Base-by-base conservation (phyloP, 2,329 filamentous ascomycete species). In the Fusarium sp. region DNA sequence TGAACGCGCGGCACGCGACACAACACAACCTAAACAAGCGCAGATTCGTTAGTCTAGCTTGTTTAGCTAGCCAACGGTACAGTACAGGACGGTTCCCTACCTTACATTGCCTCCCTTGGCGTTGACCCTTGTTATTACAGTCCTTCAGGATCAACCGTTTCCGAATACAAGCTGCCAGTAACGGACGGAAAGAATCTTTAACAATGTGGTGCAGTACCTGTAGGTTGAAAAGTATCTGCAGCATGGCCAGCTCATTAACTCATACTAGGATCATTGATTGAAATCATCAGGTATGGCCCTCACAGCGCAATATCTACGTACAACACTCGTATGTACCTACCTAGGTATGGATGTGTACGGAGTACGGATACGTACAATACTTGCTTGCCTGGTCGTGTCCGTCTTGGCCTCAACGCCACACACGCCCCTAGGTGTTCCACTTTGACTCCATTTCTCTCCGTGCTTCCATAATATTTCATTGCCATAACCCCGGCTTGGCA, bases 401-500 rank as follows among this genome's bases (percentile, higher is more conserved):
- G 20, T 22, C 63, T 68, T 57, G 58, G 56, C 47, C n/a, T 27
- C 43, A 24, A 64, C 63, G 65, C 64, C 64, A 68, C 65, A 59
- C 59, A 68, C 64, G 38, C 64, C 52, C 58, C 63, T 22, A 27
- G 25, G 27, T 42, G 54, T 66, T 43, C 67, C 34, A 70, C 47
- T 30, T 22, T 30, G 44, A 46, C 59, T 44, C 68, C 68, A 68
- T 38, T 50, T 44, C 43, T 34, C 49, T 63, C 47, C 47, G 45
- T 66, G 54, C 42, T 56, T 56, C 60, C 55, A 62, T 49, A 44
- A 46, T 44, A 68, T 63, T 38, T 56, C 40, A 46, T 72, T 72
- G 69, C 69, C 69, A 70, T 72, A 58, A 60, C 61, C 66, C 69
- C 69, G 69, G 69, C 69, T 72, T 72, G 69, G 69, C 69, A 63